A percentile compares a stretch with the other conserved stretches of the same genome.
These are phyloP conservation scores for Elsinoe perseae DNA, from an alignment of 2,329 filamentous ascomycete genomes.

Conservation along the genomic window DNA sequence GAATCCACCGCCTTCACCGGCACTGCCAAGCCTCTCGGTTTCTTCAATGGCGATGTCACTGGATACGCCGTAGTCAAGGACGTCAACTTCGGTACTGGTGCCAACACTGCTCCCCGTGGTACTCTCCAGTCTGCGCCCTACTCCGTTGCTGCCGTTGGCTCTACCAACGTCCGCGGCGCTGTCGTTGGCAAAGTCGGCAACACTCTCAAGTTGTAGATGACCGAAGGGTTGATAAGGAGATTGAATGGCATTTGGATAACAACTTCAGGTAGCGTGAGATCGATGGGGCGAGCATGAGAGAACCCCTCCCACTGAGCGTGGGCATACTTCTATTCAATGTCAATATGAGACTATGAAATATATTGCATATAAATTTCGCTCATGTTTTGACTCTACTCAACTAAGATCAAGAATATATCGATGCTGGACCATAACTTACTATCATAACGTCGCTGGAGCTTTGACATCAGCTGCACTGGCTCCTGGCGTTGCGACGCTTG, in stretches of 20 bases:
- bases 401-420: no score
- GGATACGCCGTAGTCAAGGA: constrained; percentile 34
- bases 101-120: constrained; percentile 29
- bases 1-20: constrained; percentile 35
- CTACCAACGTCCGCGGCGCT: constrained; percentile 31
- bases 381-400: background rate
- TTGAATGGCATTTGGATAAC: background rate
- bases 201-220: constrained; percentile 29
- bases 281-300: background rate
- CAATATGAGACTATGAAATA: constrained; percentile 11
- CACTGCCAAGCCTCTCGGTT: constrained; percentile 31
- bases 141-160: constrained; percentile 28
- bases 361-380: background rate
- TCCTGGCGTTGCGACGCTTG: no score
- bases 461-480: no score
- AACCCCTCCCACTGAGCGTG: constrained; percentile 1
- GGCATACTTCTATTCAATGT: constrained; percentile 4
- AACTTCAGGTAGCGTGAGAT: background rate
- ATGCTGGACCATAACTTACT: no score
- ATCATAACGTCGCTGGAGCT: no score
- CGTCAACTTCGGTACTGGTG: constrained; percentile 33
- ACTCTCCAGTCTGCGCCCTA: constrained; percentile 32
- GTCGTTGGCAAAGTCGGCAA: constrained; percentile 35
- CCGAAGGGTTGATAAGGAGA: background rate
- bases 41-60: constrained; percentile 25